Evolutionary conservation across 2,329 filamentous ascomycete species (phyloP).

Genomic region (Diplocarpon mali): DNA sequence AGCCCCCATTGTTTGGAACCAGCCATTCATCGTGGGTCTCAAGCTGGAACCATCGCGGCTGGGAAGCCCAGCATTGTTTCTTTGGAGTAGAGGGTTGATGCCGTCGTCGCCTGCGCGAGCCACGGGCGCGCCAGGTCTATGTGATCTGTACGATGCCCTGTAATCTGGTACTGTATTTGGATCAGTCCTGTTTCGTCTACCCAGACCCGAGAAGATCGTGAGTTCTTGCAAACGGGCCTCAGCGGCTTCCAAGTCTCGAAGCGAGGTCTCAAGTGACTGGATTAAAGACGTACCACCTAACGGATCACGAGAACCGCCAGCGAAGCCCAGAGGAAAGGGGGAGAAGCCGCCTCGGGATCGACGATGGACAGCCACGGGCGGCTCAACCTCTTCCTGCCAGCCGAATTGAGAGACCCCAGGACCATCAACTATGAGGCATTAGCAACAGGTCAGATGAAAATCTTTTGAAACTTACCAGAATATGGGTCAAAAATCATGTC

Average conservation of each 20-base stretch:
- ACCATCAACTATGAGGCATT: conserved; percentile 15
- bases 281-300: conserved; percentile 35
- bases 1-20: conserved; percentile 36
- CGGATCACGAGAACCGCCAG: conserved; percentile 43
- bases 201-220: neutral
- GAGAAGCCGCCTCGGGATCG: conserved; percentile 46
- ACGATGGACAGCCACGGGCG: conserved; percentile 34
- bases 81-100: conserved; percentile 74
- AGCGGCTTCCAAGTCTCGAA: neutral
- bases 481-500: conserved; percentile 52
- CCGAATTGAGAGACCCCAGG: conserved; percentile 33
- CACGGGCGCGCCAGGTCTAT: conserved; percentile 38
- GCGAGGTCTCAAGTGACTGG: neutral
- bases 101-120: conserved; percentile 60
- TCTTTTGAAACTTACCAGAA: conserved; percentile 36
- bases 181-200: conserved; percentile 24
- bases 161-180: conserved; percentile 24
- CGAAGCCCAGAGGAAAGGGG: conserved; percentile 50
- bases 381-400: conserved; percentile 47
- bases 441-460: neutral
- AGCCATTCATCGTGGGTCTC: conserved; percentile 36
- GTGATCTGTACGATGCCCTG: conserved; percentile 36
- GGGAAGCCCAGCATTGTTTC: conserved; percentile 32
- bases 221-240: neutral
- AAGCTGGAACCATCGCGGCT: conserved; percentile 38